Evolutionary conservation across 2,329 filamentous ascomycete species (phyloP), one percentile per base, ranked within the genome.

Genomic region (Pestalotiopsis sp.): DNA sequence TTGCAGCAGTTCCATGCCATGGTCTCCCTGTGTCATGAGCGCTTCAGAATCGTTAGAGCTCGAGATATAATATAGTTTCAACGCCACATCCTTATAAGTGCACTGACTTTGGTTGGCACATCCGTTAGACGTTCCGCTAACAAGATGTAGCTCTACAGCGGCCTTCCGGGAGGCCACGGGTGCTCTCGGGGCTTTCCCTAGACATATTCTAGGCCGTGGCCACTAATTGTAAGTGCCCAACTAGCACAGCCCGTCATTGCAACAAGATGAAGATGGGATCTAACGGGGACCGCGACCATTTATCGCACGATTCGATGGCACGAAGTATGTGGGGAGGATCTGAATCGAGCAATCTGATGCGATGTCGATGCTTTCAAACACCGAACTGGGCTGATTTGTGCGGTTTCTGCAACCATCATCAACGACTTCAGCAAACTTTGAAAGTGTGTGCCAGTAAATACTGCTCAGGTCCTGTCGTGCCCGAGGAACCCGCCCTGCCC

Each of bases 281-380:
- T 5, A 36, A 27, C 57, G 27, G 57, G 17, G 14, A 59, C 27
- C 14, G 25, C 27, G 14, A 36, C 57, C 25, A 25, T 13, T n/a
- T 14, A n/a, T 27, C 23, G 57, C 57, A 59, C 57, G 57, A 59
- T 36, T 59, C 57, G 57, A 23, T 14, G 14, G n/a, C 14, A 36
- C 14, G 23, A 25, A 13, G 27, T 12, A 13, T 11, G 59, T 36
- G 59, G 59, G 39, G 31, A 36, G n/a, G 12, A 11, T 38, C 59
- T 62, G 27, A 39, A 62, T 62, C 31, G 59, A 62, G 59, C 27
- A 62, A 62, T 62, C 59, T 39, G 59, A 62, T 62, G 27, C 59
- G 59, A 62, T n/a, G 27, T 20, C 17, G 17, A 20, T 62, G 59
- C 59, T 62, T 39, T 36, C 31, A 36, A 36, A 36, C 31, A 36